Evolutionary conservation across 2,329 filamentous ascomycete species (phyloP), one percentile per base, ranked within the genome.

Genomic region (Botryotinia narcissicola): DNA sequence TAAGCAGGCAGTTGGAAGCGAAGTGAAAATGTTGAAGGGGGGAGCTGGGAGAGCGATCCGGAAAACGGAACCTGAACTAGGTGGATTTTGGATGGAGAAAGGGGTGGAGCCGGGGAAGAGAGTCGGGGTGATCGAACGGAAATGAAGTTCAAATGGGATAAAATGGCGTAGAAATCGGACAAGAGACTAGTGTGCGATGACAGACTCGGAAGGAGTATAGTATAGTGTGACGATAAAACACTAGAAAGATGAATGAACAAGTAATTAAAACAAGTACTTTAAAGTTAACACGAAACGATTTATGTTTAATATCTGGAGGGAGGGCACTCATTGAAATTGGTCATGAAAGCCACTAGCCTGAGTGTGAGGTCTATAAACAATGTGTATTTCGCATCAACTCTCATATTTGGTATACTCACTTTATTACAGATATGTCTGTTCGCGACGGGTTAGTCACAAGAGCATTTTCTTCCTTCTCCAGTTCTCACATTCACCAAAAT

Each of bases 161-260:
- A 57, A 68, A 54, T 57, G 35, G 48, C 51, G 63, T 37, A 22
- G 48, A 42, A 29, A 35, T 42, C 35, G 42, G 18, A 57, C 3
- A 42, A 68, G 64, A 57, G 40, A 35, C 32, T 3, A 61, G 46
- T 42, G 64, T 18, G 64, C 14, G 35, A 57, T 68, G 46, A 54
- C 35, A 32, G 18, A 25, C 9, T 51, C 12, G 18, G 35, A 32
- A 32, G 18, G 48, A 40, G 35, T 22, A 42, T 42, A 32, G 25
- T 68, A 57, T 29, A 57, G 48, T 68, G 64, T 57, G 48, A n/a
- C 54, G 46, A 68, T 29, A 32, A 67, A 37, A 57, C 35, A 42
- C 18, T 42, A 42, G 16, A 57, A 37, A 20, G 64, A 57, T 29
- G 35, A 57, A 68, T 68, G 35, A 68, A 42, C 20, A 42, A 68